Conservation (phyloP, 805 yeast genomes). For the Pichia exigua region DNA sequence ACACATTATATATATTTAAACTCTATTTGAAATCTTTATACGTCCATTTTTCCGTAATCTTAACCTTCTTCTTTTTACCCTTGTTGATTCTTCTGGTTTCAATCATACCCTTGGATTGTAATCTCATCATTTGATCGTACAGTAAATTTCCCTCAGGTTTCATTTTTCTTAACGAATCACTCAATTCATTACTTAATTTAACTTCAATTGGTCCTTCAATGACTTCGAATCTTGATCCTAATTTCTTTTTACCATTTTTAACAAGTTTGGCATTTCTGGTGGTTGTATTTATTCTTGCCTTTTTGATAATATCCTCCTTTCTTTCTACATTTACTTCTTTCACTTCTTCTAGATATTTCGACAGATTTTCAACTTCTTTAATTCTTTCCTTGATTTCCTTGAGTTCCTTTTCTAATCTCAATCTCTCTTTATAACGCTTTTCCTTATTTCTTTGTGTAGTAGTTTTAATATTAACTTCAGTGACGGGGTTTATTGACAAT, state of each 20-base stretch:
- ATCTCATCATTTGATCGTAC: conserved; percentile 69
- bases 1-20: too few relatives aligned
- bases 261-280: conserved; percentile 18
- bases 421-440: conserved; percentile 52
- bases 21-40: conserved; percentile 84
- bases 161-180: conserved; percentile 73
- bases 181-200: conserved; percentile 81
- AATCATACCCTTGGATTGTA: conserved; percentile 80
- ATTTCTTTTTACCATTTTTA: conserved; percentile 28
- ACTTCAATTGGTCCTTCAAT: conserved; percentile 52
- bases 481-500: conserved; percentile 69
- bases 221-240: conserved; percentile 36
- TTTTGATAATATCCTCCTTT: conserved; percentile 3
- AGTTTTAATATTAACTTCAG: conserved; percentile 63
- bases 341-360: conserved; percentile 32
- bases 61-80: conserved; percentile 60
- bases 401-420: conserved; percentile 43
- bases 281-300: conserved; percentile 9
- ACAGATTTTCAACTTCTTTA: conserved; percentile 46
- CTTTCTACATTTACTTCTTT: not conserved
- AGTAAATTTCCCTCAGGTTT: conserved; percentile 87
- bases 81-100: conserved; percentile 71
- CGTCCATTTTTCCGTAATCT: conserved; percentile 86
- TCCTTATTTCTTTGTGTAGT: conserved; percentile 67
- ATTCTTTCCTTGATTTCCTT: conserved; percentile 55